These are phyloP conservation scores for Eimeria acervulina DNA, from an alignment of 169 alveolate genomes.

Conservation along the genomic window DNA sequence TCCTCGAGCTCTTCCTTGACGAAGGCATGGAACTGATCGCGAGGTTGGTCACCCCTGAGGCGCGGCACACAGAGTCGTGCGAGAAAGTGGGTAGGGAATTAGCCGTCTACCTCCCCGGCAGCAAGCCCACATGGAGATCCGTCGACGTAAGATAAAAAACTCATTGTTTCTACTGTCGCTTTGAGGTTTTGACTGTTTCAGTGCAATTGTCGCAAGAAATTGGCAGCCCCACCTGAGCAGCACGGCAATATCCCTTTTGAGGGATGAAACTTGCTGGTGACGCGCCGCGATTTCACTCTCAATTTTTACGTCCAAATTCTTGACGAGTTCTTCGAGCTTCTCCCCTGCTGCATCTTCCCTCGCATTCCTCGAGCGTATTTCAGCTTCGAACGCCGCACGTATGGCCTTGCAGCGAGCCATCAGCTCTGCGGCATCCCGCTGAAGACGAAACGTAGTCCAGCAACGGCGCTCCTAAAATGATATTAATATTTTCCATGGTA, in stretches of 20 bases:
- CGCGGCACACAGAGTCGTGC: neutral
- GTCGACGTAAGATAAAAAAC: too few species aligned
- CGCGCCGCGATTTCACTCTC: slow-evolving; percentile 65
- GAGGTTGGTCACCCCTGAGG: slow-evolving; percentile 14
- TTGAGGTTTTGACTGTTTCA: neutral
- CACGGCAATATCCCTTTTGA: slow-evolving; percentile 34
- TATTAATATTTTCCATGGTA: neutral
- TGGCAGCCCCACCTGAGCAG: slow-evolving; percentile 43
- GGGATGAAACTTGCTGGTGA: slow-evolving; percentile 45
- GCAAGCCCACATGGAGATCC: too few species aligned
- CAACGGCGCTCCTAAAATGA: neutral
- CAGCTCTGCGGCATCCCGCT: slow-evolving; percentile 55
- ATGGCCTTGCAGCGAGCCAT: slow-evolving; percentile 66
- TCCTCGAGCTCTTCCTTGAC: slow-evolving; percentile 58
- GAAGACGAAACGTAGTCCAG: neutral
- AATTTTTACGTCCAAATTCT: slow-evolving; percentile 43
- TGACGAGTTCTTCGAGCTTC: slow-evolving; percentile 45
- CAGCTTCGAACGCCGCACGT: slow-evolving; percentile 56
- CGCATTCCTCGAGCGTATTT: slow-evolving; percentile 38
- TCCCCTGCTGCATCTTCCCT: slow-evolving; percentile 53
- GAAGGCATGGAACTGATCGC: slow-evolving; percentile 53
- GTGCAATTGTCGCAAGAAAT: neutral
- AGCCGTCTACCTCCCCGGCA: neutral
- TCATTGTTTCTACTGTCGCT: too few species aligned
- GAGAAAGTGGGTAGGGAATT: neutral